Base-by-base conservation (phyloP, 306 rosid genomes). In the Ziziphus jujuba region DNA sequence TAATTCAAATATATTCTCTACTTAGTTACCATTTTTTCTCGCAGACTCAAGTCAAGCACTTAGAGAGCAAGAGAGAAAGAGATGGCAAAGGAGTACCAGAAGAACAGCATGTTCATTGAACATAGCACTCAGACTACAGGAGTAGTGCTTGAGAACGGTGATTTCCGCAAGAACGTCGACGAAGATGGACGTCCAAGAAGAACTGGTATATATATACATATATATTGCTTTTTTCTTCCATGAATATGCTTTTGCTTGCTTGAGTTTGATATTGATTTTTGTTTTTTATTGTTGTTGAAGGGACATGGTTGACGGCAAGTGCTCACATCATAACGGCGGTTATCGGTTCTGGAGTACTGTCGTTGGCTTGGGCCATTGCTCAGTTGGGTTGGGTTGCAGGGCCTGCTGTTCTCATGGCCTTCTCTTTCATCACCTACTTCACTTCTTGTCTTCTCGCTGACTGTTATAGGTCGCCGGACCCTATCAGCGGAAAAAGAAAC, bases 261-360 rank as follows among this genome's bases (percentile, higher is more conserved):
- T 21, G 21, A 9, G 22, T 22, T 21, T 12, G 2, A 55, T 11
- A 21, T 6, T 45, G 34, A 5, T 20, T 25, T 28, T 28, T 70
- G 21, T 5, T 52, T 21, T n/a, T 51, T 15, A 58, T 22, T 53
- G 22, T 17, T 56, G 34, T 56, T 47, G 72, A 48, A 90, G 97
- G 99, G 61, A 95, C 99, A 20, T 95, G 97, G 99, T 35, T 90
- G 63, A 90, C 99, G 0, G 99, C 99, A 0, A 95, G 99, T 68
- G 99, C 99, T 6, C 99, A 95, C 44, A 95, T 95, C 19, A 90
- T 95, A 64, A 95, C 99, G 8, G 97, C 99, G 0, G 99, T 95
- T 74, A 95, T 95, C 8, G 99, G 99, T 2, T 95, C 99, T 0
- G 99, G 99, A 10, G 99, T 95, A 72, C 66, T 95, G 11, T 95